Evolutionary conservation across 768 basidiomycete species (phyloP).

Genomic region (Pisolithus microcarpus): DNA sequence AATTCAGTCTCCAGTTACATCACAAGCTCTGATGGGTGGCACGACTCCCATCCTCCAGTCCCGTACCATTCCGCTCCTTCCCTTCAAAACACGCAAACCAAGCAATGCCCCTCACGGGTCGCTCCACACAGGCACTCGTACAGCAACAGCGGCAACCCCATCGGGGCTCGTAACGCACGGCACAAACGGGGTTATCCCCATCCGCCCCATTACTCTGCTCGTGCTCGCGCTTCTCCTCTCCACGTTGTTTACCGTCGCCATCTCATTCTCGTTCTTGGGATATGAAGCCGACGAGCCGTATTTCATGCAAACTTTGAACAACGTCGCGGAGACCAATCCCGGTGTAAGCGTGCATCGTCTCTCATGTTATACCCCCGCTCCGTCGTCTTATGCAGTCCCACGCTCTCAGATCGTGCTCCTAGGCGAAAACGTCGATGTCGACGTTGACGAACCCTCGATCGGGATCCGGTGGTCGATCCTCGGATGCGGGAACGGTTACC

Average conservation of each 20-base stretch:
- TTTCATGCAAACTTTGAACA: constrained; percentile 35
- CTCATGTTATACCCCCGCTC: no score
- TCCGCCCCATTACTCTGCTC: constrained; percentile 22
- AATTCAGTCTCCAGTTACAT: no score
- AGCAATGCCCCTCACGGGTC: no score
- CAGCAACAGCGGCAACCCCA: no score
- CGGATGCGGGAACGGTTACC: constrained; percentile 40
- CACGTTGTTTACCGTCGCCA: constrained; percentile 39
- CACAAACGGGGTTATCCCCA: constrained; percentile 18
- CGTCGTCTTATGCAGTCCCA: no score
- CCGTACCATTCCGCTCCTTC: not conserved
- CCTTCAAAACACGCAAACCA: no score
- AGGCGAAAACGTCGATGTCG: constrained; percentile 52
- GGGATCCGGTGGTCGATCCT: constrained; percentile 51
- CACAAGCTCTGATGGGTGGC: constrained; percentile 11
- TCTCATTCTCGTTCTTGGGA: constrained; percentile 46
- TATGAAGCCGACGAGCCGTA: constrained; percentile 34
- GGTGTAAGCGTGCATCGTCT: constrained; percentile 32
- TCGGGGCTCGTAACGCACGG: no score
- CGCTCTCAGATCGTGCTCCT: constrained; percentile 41
- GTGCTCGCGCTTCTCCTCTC: constrained; percentile 38
- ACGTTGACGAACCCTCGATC: constrained; percentile 51
- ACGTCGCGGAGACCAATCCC: constrained; percentile 35
- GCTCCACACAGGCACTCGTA: no score
- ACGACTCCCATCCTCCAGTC: constrained; percentile 8